Percentiles rank a stretch among this genome's conserved stretches.
Evolutionary conservation across 805 yeast genomes (phyloP).

Genomic region (Blastobotrys americana): DNA sequence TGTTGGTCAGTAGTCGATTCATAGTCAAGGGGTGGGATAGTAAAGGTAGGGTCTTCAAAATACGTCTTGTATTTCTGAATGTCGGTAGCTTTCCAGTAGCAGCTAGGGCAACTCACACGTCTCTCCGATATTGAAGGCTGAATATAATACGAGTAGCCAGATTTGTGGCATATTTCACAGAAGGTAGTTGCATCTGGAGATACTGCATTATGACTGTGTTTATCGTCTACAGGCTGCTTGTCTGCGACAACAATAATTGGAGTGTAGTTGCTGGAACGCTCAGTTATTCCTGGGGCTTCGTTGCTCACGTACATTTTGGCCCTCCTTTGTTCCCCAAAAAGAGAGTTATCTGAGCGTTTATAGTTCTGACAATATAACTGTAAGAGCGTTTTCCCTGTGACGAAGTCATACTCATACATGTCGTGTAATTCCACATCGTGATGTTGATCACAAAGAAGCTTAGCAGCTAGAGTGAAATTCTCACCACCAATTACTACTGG

Average conservation of each 20-base stretch:
- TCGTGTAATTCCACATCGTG: slow-evolving; percentile 14
- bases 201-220: neutral
- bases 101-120: slow-evolving; percentile 11
- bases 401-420: slow-evolving; percentile 23
- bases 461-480: slow-evolving; percentile 24
- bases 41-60: neutral
- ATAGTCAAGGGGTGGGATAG: neutral
- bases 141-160: neutral
- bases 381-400: slow-evolving; percentile 23
- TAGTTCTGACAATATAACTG: slow-evolving; percentile 25
- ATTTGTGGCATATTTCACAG: neutral
- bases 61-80: slow-evolving; percentile 5
- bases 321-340: slow-evolving; percentile 13
- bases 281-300: neutral
- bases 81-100: slow-evolving; percentile 15
- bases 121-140: neutral
- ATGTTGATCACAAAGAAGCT: slow-evolving; percentile 29
- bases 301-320: slow-evolving; percentile 8
- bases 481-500: slow-evolving; percentile 19
- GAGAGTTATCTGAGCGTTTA: slow-evolving; percentile 15
- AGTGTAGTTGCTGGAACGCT: neutral
- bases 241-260: slow-evolving; percentile 5
- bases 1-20: too few species aligned
- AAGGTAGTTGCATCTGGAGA: neutral
- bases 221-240: neutral